Evolutionary conservation across 805 yeast species (phyloP).

Genomic region (Hanseniaspora singularis): DNA sequence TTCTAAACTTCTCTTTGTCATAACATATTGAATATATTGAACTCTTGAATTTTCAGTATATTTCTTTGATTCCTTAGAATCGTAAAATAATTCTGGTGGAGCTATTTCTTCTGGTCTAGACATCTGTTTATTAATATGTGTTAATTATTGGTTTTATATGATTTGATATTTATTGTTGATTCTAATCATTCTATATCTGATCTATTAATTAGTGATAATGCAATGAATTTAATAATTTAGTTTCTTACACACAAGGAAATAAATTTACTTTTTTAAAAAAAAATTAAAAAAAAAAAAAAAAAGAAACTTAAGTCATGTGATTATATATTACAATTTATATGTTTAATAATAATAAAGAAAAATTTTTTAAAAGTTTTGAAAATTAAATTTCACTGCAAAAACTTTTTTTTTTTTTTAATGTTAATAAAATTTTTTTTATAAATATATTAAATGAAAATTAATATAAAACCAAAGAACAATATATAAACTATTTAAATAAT

Average conservation of each 20-base stretch:
- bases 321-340: too few relatives aligned
- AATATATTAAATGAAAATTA: too few relatives aligned
- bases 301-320: conserved; percentile 5
- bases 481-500: too few relatives aligned
- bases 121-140: conserved; percentile 39
- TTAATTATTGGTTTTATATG: neutral
- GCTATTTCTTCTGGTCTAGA: conserved; percentile 94
- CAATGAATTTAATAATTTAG: too few relatives aligned
- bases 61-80: conserved; percentile 78
- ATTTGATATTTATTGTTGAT: neutral
- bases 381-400: too few relatives aligned
- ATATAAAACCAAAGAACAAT: too few relatives aligned
- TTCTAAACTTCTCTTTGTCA: conserved; percentile 90
- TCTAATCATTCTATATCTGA: too few relatives aligned
- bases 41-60: conserved; percentile 92
- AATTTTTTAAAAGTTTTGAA: too few relatives aligned
- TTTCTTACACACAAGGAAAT: neutral
- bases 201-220: too few relatives aligned
- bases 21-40: conserved; percentile 94
- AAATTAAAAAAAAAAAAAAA: conserved; percentile 17
- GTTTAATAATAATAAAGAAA: too few relatives aligned
- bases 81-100: conserved; percentile 91
- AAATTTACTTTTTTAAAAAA: conserved; percentile 21
- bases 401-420: too few relatives aligned
- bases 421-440: too few relatives aligned